Base-by-base conservation (phyloP, 345 rosid genomes). In the Dipteronia sinensis region DNA sequence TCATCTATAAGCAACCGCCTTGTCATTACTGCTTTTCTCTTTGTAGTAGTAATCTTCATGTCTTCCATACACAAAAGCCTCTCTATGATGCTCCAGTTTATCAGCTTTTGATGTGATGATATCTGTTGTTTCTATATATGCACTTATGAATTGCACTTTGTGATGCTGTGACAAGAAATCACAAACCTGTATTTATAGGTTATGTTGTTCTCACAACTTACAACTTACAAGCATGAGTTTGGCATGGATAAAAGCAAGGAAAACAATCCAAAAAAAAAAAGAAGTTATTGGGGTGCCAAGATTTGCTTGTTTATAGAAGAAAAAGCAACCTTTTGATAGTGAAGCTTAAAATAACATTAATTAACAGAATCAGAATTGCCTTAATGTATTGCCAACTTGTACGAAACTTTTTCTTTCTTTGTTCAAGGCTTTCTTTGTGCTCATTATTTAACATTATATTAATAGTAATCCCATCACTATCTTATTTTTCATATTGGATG, bases 161-260 rank as follows among this genome's bases (percentile, higher is more conserved):
- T 29, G 46, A 64, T 64, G 70, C 10, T 5, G 47, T 49, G 55
- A 23, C 17, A 10, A 0, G 42, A 22, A 65, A 34, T 38, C 34
- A 42, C 17, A 27, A 63, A 9, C 27, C 7, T 15, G 42, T 23
- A 74, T 63, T 17, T 47, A 62, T 61, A 27, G 22, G 58, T 27
- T 23, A 31, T 22, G 38, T 56, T 38, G 9, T 13, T 55, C n/a
- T 58, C 20, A 19, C 38, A 44, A 44, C 44, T 40, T 73, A 29
- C 31, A 72, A 58, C 29, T 72, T 73, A 11, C 15, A 59, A 65
- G 62, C 69, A 59, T 31, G 76, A 61, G 20, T 40, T 61, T 73
- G 31, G 68, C 67, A 5, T 73, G 56, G 9, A 17, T 20, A 22
- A 40, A 72, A 73, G 67, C 67, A 59, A 59, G 59, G 12, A 13